Evolutionary conservation across 148 eudicot genomes (phyloP).

Genomic region (Chenopodium quinoa): DNA sequence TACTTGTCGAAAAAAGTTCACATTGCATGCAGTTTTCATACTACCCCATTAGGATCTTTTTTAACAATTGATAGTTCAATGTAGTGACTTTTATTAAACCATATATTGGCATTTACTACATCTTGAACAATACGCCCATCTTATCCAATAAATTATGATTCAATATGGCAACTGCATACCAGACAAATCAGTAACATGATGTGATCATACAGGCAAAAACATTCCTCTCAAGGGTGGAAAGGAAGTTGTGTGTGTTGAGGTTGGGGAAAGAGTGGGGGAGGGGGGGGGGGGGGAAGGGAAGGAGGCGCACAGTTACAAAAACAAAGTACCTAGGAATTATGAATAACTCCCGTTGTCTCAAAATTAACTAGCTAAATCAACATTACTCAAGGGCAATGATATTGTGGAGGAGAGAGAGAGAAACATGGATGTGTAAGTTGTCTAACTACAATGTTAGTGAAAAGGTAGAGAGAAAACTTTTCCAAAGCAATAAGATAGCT

Average conservation of each 20-base stretch:
- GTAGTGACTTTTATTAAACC: not conserved
- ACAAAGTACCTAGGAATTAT: no score
- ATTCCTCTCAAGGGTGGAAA: not conserved
- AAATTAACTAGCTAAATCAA: no score
- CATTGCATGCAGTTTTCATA: no score
- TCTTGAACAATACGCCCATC: not conserved
- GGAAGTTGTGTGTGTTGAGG: not conserved
- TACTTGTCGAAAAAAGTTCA: not conserved
- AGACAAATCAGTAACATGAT: not conserved
- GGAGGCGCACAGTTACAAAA: no score
- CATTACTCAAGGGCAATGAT: not conserved
- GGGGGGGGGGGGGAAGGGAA: no score
- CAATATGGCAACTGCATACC: not conserved
- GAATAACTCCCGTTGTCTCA: no score
- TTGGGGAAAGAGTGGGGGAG: not conserved
- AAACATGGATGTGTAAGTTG: not conserved
- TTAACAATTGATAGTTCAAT: not conserved
- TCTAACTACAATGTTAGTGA: not conserved
- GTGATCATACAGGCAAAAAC: not conserved
- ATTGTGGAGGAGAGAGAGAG: not conserved
- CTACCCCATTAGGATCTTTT: not conserved
- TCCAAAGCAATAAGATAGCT: not conserved
- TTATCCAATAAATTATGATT: not conserved
- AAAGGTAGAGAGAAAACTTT: not conserved
- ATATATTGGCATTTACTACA: not conserved